Percentiles rank a stretch among this genome's conserved stretches.
phyloP scores from a whole-genome alignment of 495 filamentous ascomycete genomes.

The Zalerion maritima region DNA sequence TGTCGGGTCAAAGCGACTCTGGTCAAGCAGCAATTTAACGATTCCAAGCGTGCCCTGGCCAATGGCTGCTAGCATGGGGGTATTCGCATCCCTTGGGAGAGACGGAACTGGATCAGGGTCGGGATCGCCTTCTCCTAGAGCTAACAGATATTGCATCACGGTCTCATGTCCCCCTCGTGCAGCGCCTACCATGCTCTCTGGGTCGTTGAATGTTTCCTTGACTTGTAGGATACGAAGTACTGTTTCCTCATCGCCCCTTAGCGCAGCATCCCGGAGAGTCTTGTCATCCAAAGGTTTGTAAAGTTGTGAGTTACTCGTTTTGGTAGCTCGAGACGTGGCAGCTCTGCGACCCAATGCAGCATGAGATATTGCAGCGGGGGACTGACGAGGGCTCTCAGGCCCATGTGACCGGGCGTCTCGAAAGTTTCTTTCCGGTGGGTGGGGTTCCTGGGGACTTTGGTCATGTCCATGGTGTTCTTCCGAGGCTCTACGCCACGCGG shows the following conservation, averaged over 20 bases:
- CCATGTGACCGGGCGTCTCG: slow-evolving; percentile 49
- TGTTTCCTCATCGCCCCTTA: slow-evolving; percentile 65
- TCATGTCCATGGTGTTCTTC: slow-evolving; percentile 42
- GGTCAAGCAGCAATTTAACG: slow-evolving; percentile 62
- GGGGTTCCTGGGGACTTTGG: slow-evolving; percentile 28
- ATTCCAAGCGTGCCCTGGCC: slow-evolving; percentile 77
- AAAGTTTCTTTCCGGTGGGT: no score
- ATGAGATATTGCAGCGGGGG: slow-evolving; percentile 31
- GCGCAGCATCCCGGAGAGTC: slow-evolving; percentile 67
- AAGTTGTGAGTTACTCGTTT: slow-evolving; percentile 38
- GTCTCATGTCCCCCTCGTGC: slow-evolving; percentile 85
- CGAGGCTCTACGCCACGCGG: slow-evolving; percentile 40
- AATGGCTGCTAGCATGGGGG: slow-evolving; percentile 88
- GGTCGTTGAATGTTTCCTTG: slow-evolving; percentile 51
- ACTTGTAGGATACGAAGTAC: slow-evolving; percentile 71
- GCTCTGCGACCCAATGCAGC: slow-evolving; percentile 21
- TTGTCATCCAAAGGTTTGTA: slow-evolving; percentile 45
- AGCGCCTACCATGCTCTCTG: slow-evolving; percentile 74
- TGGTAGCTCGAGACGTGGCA: slow-evolving; percentile 33
- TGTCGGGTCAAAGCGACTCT: slow-evolving; percentile 66
- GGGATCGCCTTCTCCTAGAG: slow-evolving; percentile 61
- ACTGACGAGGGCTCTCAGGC: slow-evolving; percentile 52
- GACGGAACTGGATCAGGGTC: slow-evolving; percentile 52
- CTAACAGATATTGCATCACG: slow-evolving; percentile 72
- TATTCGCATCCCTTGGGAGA: slow-evolving; percentile 46